Evolutionary conservation across 2,329 filamentous ascomycete species (phyloP).

Genomic region (Hypoxylon sp.): DNA sequence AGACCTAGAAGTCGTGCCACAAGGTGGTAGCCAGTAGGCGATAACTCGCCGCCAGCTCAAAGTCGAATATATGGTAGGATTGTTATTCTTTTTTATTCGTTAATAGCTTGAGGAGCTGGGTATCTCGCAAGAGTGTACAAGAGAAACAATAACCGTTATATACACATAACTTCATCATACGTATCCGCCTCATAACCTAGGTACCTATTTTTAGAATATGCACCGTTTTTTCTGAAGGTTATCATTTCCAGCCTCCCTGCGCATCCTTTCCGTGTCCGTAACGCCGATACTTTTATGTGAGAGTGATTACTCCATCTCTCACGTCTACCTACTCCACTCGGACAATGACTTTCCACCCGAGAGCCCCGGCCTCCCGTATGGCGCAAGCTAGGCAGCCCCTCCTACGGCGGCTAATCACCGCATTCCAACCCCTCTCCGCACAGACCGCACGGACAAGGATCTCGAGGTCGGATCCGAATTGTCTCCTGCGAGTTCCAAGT

Average conservation of each 20-base stretch:
- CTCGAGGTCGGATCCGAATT: conserved; percentile 76
- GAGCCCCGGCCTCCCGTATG: conserved; percentile 79
- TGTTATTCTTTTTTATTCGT: conserved; percentile 26
- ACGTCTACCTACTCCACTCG: conserved; percentile 65
- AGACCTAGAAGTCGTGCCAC: no score
- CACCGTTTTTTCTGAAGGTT: conserved; percentile 20
- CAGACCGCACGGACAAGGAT: conserved; percentile 80
- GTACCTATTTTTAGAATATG: conserved; percentile 8
- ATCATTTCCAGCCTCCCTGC: conserved; percentile 22
- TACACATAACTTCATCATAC: conserved; percentile 19
- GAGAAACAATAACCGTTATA: conserved; percentile 28
- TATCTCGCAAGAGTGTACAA: conserved; percentile 40
- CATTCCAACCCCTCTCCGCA: conserved; percentile 81
- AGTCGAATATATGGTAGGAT: not conserved
- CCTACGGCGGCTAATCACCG: conserved; percentile 76
- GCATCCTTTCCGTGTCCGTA: not conserved
- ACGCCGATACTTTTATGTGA: conserved; percentile 12
- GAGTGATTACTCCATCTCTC: not conserved
- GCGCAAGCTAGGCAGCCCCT: conserved; percentile 81
- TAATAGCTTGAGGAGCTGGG: conserved; percentile 42
- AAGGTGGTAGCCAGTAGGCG: no score
- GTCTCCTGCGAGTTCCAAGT: conserved; percentile 69
- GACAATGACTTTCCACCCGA: conserved; percentile 79
- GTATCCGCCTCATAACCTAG: conserved; percentile 22
- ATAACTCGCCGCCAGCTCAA: no score